A percentile compares a stretch with the other conserved stretches of the same genome.
Conservation (phyloP, 306 rosid genomes). For the Cucumis cinereus region DNA sequence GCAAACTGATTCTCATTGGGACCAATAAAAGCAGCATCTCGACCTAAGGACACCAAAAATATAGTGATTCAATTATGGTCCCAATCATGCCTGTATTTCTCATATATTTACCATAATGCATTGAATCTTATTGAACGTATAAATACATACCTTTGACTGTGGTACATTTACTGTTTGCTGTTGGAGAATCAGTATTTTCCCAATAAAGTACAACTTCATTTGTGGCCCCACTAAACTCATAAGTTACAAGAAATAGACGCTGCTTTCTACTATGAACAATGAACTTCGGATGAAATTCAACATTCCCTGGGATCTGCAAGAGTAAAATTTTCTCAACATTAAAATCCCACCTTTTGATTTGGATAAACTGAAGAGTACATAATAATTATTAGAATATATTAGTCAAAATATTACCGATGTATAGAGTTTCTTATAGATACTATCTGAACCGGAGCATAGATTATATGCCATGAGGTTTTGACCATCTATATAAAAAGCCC, state of each 20-base stretch:
- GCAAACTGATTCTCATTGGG: conserved; percentile 90
- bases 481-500: conserved; percentile 85
- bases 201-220: conserved; percentile 74
- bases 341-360: background rate
- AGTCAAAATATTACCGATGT: conserved; percentile 48
- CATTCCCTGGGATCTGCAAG: conserved; percentile 66
- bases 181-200: conserved; percentile 56
- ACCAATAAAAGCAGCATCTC: conserved; percentile 92
- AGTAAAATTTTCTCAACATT: background rate
- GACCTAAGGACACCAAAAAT: conserved; percentile 45
- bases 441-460: conserved; percentile 62
- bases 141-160: conserved; percentile 59
- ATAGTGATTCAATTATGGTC: background rate
- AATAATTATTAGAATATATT: conserved; percentile 1
- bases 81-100: background rate
- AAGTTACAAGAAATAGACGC: conserved; percentile 64
- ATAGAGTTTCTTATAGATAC: conserved; percentile 76
- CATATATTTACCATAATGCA: background rate
- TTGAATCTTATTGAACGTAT: conserved; percentile 5
- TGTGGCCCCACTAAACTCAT: conserved; percentile 66
- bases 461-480: conserved; percentile 70
- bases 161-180: conserved; percentile 56
- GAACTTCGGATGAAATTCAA: conserved; percentile 72
- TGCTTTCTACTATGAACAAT: conserved; percentile 71
- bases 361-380: background rate